Base-by-base conservation (phyloP, 169 alveolate genomes). In the Perkinsus olseni region DNA sequence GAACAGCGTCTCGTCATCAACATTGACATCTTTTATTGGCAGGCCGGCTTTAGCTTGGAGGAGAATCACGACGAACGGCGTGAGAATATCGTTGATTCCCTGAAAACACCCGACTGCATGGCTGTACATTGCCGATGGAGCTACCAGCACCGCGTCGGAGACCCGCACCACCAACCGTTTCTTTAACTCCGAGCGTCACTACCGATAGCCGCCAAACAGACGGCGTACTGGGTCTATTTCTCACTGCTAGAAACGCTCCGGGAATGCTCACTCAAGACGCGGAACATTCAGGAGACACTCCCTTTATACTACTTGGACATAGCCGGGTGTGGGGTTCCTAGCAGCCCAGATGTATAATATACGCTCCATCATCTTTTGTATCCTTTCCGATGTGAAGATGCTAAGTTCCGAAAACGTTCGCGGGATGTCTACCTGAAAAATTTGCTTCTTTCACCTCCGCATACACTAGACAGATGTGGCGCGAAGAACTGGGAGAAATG, bases 311-410 rank as follows among this genome's bases (percentile, higher is more conserved):
- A 93, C 94, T 94, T 95, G 99, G 6, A 98, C 99, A 94, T 98
- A 98, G 74, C 99, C 99, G 93, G 98, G 96, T 1, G 99, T 99
- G 21, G 99, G 99, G 95, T 98, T 97, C 92, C 98, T 94, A 50
- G 97, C 97, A 24, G 99, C 97, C 98, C 98, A 98, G 34, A 98
- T 96, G 93, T 96, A 98, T 92, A 98, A 96, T 21, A 98, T 96
- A 82, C 99, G 95, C 94, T 97, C 99, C 97, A 98, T 97, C 94
- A 97, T 94, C 74, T 92, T 94, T 94, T 97, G 97, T 36, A 98
- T 95, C 74, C 96, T 95, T 48, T 96, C 95, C 92, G 96, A 96
- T 93, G 95, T 96, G 95, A 98, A 96, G 74, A 96, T 94, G 82
- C 96, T 95, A 74, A 95, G 93, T 91, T 96, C 97, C 24, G 97